phyloP scores from a whole-genome alignment of 2,329 filamentous ascomycete genomes.

The Ophiostoma fasciatum region DNA sequence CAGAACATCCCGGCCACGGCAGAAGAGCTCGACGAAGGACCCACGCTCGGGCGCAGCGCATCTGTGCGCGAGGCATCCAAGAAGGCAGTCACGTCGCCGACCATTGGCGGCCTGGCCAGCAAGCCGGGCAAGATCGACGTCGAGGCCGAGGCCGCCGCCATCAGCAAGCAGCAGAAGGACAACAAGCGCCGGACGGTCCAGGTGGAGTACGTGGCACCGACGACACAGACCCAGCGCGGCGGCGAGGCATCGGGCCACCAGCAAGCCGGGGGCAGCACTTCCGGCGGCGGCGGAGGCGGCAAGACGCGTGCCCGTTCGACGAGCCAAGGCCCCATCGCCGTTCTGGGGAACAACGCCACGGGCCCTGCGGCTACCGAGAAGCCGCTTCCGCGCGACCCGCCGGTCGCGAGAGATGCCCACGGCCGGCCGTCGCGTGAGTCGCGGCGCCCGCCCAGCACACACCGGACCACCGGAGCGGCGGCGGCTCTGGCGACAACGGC shows the following conservation, averaged over 20 bases:
- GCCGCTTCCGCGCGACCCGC: constrained; percentile 43
- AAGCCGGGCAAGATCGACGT: constrained; percentile 63
- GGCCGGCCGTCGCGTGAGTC: constrained; percentile 21
- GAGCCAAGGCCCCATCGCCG: constrained; percentile 36
- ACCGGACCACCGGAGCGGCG: constrained; percentile 26
- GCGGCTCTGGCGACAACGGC: constrained; percentile 10
- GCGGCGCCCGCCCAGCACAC: constrained; percentile 33
- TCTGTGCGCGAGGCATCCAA: constrained; percentile 84
- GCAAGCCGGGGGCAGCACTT: not conserved
- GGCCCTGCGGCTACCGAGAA: constrained; percentile 29
- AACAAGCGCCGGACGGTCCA: constrained; percentile 90
- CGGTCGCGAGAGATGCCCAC: constrained; percentile 29
- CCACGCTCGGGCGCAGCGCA: constrained; percentile 63
- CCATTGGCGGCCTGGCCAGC: constrained; percentile 49
- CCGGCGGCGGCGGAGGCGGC: constrained; percentile 16
- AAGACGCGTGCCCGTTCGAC: constrained; percentile 39
- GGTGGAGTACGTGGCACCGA: constrained; percentile 91
- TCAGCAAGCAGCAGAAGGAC: constrained; percentile 58
- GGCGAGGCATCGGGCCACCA: constrained; percentile 26
- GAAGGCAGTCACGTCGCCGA: constrained; percentile 33
- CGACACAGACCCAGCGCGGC: constrained; percentile 69
- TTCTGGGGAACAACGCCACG: constrained; percentile 11
- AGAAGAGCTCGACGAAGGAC: constrained; percentile 40
- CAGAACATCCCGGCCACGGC: constrained; percentile 58
- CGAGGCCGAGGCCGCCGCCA: constrained; percentile 37